These are phyloP conservation scores for Anisogramma anomala DNA, from an alignment of 2,329 filamentous ascomycete species.

Conservation along the genomic window DNA sequence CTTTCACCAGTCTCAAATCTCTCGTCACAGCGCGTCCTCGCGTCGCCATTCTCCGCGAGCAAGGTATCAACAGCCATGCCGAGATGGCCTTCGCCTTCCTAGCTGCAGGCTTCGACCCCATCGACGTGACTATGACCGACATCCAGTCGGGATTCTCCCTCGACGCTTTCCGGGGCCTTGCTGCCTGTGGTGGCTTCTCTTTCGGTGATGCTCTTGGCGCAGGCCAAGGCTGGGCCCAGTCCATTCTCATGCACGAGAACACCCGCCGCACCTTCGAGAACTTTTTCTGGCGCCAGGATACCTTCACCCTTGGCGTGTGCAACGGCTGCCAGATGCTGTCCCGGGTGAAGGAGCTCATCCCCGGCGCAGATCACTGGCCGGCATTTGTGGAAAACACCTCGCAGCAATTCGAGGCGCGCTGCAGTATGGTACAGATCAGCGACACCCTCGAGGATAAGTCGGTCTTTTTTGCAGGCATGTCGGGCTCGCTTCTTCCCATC, in stretches of 20 bases:
- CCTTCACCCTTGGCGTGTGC: constrained; percentile 87
- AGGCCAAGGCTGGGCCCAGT: constrained; percentile 94
- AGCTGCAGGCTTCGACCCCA: constrained; percentile 76
- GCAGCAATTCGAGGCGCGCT: constrained; percentile 82
- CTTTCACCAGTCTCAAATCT: constrained; percentile 48
- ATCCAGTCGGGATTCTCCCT: constrained; percentile 71
- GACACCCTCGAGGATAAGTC: constrained; percentile 46
- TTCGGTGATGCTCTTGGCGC: constrained; percentile 82
- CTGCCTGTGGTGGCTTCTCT: constrained; percentile 93
- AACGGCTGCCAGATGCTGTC: constrained; percentile 96
- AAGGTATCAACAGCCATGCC: constrained; percentile 90
- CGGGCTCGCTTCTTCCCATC: constrained; percentile 69
- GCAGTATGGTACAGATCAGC: constrained; percentile 67
- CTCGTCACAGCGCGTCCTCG: constrained; percentile 50
- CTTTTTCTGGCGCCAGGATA: constrained; percentile 82
- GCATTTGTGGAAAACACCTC: constrained; percentile 74
- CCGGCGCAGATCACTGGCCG: constrained; percentile 74
- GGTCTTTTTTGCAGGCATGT: constrained; percentile 89
- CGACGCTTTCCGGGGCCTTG: constrained; percentile 72
- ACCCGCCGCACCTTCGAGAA: constrained; percentile 63
- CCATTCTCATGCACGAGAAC: constrained; percentile 73
- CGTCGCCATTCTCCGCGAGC: constrained; percentile 87
- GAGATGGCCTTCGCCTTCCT: constrained; percentile 98
- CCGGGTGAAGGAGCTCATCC: constrained; percentile 71
- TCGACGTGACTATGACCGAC: constrained; percentile 96